These are phyloP conservation scores for Ophiocordyceps camponoti-leonardi DNA, from an alignment of 2,329 filamentous ascomycete genomes.

Conservation along the genomic window DNA sequence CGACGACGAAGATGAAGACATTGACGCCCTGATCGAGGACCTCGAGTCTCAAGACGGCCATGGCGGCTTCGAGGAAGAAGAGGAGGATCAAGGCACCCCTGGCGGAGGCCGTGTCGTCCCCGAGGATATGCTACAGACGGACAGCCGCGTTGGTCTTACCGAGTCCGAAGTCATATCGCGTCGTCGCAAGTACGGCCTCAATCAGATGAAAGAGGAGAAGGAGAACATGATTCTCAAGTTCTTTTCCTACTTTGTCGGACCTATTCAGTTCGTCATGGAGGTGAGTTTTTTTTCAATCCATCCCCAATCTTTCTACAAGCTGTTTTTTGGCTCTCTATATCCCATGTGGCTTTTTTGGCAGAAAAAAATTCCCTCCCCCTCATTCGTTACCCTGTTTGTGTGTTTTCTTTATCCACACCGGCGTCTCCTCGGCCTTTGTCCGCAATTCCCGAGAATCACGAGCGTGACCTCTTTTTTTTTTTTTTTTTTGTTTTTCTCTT, in stretches of 20 bases:
- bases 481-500: conserved; percentile 4
- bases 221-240: conserved; percentile 77
- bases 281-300: conserved; percentile 31
- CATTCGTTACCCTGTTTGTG: neutral
- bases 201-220: conserved; percentile 85
- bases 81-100: conserved; percentile 21
- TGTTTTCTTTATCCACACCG: neutral
- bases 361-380: neutral
- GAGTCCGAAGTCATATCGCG: conserved; percentile 46
- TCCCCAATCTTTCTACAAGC: too few relatives aligned
- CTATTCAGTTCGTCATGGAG: conserved; percentile 92
- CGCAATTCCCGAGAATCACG: neutral
- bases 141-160: conserved; percentile 55
- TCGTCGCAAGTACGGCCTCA: conserved; percentile 62
- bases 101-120: conserved; percentile 45
- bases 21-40: conserved; percentile 75
- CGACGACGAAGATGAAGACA: conserved; percentile 61
- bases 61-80: conserved; percentile 45
- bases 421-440: neutral
- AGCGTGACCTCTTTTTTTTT: conserved; percentile 1
- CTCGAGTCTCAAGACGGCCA: conserved; percentile 68
- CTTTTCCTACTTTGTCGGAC: conserved; percentile 65
- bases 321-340: too few relatives aligned
- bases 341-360: too few relatives aligned
- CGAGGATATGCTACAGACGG: conserved; percentile 63